These are phyloP conservation scores for Epichloe hybrida DNA, from an alignment of 2,329 filamentous ascomycete genomes.

Conservation along the genomic window DNA sequence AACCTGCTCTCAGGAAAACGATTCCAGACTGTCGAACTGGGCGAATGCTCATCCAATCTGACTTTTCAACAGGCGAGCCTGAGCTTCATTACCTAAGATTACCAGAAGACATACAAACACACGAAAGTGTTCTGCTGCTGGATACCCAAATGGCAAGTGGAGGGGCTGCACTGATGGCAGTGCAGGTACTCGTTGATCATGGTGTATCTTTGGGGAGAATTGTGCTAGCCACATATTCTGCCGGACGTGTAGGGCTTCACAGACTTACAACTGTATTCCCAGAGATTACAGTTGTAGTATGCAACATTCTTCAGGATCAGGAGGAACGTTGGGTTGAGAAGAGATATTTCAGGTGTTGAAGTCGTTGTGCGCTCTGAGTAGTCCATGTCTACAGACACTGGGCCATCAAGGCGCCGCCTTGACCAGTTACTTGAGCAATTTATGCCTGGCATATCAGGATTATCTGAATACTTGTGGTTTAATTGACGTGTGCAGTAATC, in stretches of 20 bases:
- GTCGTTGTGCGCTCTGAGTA: not conserved
- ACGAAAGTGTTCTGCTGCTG: constrained; percentile 72
- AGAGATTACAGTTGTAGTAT: constrained; percentile 73
- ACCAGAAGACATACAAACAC: constrained; percentile 55
- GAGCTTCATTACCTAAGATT: constrained; percentile 84
- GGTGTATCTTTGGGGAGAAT: constrained; percentile 75
- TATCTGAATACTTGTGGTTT: no score
- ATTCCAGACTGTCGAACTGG: constrained; percentile 89
- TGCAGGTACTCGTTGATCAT: constrained; percentile 89
- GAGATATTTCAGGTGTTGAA: constrained; percentile 75
- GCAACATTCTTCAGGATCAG: constrained; percentile 65
- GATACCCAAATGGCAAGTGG: constrained; percentile 94
- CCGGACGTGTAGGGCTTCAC: constrained; percentile 71
- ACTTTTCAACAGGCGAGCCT: constrained; percentile 72
- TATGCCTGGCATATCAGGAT: no score
- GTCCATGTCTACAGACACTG: no score
- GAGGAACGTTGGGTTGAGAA: constrained; percentile 85
- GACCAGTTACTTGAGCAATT: not conserved
- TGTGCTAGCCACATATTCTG: constrained; percentile 85
- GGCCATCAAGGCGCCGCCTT: not conserved
- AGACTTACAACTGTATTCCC: constrained; percentile 82
- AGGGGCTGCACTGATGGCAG: constrained; percentile 78
- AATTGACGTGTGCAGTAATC: no score
- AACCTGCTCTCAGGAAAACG: constrained; percentile 75
- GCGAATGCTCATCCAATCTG: constrained; percentile 81